A percentile compares a stretch with the other conserved stretches of the same genome.
Evolutionary conservation across 768 basidiomycete species (phyloP).

Genomic region (Termitomyces sp.): DNA sequence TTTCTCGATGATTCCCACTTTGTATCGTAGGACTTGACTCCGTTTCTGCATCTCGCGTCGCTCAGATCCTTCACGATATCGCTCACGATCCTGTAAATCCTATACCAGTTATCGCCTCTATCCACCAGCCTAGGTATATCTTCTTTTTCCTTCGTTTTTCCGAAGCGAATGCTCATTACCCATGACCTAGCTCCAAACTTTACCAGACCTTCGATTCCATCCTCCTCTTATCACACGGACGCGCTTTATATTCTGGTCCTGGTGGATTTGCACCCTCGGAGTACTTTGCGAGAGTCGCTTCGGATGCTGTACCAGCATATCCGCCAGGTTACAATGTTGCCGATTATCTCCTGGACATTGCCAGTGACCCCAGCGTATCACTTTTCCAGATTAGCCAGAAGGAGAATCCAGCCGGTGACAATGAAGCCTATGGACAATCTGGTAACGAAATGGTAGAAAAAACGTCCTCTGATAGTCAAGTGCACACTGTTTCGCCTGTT

Average conservation of each 20-base stretch:
- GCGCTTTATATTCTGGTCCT: constrained; percentile 71
- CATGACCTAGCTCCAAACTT: constrained; percentile 55
- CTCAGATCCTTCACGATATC: constrained; percentile 71
- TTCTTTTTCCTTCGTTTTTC: constrained; percentile 10
- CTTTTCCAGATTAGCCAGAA: constrained; percentile 31
- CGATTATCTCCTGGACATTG: constrained; percentile 88
- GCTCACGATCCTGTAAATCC: constrained; percentile 64
- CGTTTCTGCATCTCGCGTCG: constrained; percentile 76
- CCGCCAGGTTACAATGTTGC: constrained; percentile 87
- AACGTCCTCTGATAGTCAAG: constrained; percentile 4
- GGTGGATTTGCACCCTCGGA: constrained; percentile 67
- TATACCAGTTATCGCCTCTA: constrained; percentile 80
- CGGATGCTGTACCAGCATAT: constrained; percentile 40
- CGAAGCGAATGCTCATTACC: not conserved
- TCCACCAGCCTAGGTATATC: constrained; percentile 76
- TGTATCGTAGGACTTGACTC: constrained; percentile 64
- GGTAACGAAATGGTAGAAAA: constrained; percentile 4
- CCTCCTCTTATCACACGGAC: constrained; percentile 72
- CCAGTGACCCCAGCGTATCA: constrained; percentile 53
- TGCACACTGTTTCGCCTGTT: not conserved
- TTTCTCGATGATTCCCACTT: not conserved
- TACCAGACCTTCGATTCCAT: constrained; percentile 85
- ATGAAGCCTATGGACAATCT: not conserved
- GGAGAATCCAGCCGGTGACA: not conserved
- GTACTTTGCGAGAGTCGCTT: constrained; percentile 50